Evolutionary conservation across 169 alveolate genomes (phyloP), one percentile per base, ranked within the genome.

Genomic region (Plasmodium ovale): DNA sequence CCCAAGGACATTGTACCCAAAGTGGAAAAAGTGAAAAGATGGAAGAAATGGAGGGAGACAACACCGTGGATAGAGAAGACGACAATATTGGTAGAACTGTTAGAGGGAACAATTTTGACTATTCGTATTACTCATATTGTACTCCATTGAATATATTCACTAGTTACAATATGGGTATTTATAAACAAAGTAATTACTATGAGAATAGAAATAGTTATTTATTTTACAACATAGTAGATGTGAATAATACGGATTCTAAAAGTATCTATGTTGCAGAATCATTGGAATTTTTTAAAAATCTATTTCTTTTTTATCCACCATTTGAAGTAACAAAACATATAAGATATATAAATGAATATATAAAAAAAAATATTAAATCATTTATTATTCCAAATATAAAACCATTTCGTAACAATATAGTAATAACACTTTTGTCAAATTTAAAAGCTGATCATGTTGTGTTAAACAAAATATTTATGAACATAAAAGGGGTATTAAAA

Each of bases 81-180:
- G n/a, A n/a, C n/a, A n/a, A n/a, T n/a, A n/a, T n/a, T n/a, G n/a
- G n/a, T n/a, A n/a, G n/a, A n/a, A n/a, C n/a, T n/a, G n/a, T n/a
- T n/a, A n/a, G n/a, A 42, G 68, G 39, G 12, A 42, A 74, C 14
- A 69, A 54, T 44, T 44, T 56, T 53, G 74, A 58, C 3, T 62
- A 69, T 33, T 39, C 85, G 0, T 85, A 35, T 62, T 85, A 33
- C 33, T 85, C 91, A 0, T 85, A 85, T 33, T 85, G 91, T 47
- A 85, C 91, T 10, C 91, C 91, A 3, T 59, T 85, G 16, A 85
- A 85, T 31, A 85, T 85, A 14, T 85, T 85, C 51, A 85, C 91
- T 3, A 85, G 91, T 5, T 85, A 85, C 21, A 85, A 85, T 51
- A 85, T 85, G 87, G 91, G 91, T 19, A 60, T 85, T 31, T 85